These are phyloP conservation scores for Phytopythium delawarense DNA, from an alignment of 352 stramenopile genomes.

Conservation along the genomic window DNA sequence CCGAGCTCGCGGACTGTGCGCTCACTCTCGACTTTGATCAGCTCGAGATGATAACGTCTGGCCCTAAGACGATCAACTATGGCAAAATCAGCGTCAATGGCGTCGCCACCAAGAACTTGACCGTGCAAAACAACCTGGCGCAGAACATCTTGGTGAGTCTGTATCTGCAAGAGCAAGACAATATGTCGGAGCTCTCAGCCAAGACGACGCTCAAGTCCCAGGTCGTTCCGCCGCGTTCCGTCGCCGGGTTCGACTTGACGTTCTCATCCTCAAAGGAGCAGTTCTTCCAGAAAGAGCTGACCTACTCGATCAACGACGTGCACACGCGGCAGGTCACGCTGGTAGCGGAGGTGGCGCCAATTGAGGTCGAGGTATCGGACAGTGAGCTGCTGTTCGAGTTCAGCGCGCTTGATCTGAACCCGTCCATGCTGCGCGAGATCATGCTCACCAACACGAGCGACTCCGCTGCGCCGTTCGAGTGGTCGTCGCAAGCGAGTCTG, in stretches of 20 bases:
- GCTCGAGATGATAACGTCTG: conserved; percentile 56
- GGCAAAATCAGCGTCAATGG: conserved; percentile 88
- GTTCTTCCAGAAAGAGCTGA: conserved; percentile 83
- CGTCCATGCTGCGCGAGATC: conserved; percentile 54
- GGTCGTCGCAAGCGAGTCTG: conserved; percentile 20
- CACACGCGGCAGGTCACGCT: conserved; percentile 84
- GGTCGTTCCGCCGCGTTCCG: conserved; percentile 72
- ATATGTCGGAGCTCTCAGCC: conserved; percentile 49
- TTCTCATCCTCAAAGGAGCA: conserved; percentile 76
- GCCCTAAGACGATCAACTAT: conserved; percentile 90
- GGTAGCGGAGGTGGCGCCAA: conserved; percentile 86
- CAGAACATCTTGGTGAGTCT: conserved; percentile 80
- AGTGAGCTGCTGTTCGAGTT: conserved; percentile 79
- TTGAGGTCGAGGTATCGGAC: conserved; percentile 69
- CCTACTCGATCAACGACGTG: conserved; percentile 82
- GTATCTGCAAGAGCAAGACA: conserved; percentile 29
- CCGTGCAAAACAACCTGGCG: conserved; percentile 84
- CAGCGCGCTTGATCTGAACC: conserved; percentile 38
- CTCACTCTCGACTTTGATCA: conserved; percentile 67
- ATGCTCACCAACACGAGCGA: conserved; percentile 90
- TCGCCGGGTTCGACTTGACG: conserved; percentile 89
- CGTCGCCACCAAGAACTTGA: conserved; percentile 70
- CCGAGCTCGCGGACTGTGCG: conserved; percentile 85
- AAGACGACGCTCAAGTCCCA: conserved; percentile 66
- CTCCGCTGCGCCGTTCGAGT: conserved; percentile 80